Base-by-base conservation (phyloP, 2,329 filamentous ascomycete species). In the Cladorrhinum sp. region DNA sequence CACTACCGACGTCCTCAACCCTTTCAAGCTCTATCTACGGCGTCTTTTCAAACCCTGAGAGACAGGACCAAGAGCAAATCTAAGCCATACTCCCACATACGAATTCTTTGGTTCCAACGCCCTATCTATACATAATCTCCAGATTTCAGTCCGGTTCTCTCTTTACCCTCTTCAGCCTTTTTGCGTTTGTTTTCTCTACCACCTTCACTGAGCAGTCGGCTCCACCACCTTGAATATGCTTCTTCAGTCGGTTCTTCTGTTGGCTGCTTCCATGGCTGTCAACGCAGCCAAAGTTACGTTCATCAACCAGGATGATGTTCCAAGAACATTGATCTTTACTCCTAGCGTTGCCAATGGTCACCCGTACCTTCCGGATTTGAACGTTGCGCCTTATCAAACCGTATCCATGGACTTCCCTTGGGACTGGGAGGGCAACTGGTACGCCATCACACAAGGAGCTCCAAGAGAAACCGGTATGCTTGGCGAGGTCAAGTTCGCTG, bases 201-300 rank as follows among this genome's bases (percentile, higher is more conserved):
- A 20, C 5, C 25, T 36, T 20, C 16, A 36, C 10, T 6, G n/a
- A 16, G 22, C 52, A 10, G 13, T 13, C 18, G 7, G 7, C 32
- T 2, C 12, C 50, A 2, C 12, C 10, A 55, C 7, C 16, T 49
- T 49, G 78, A 83, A 77, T 59, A 86, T 86, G 83, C 79, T 79
- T 70, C 84, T 84, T 69, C 73, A 72, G 63, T 67, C 81, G 69
- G 72, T 79, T 66, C 73, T 76, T 66, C 65, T 80, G 62, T 70
- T 72, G 56, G 71, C 76, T 63, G 76, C 79, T 65, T 77, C 77
- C 61, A 72, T 77, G 62, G 66, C 77, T 55, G 78, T 72, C 67
- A 71, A 70, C 58, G 81, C 80, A 61, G 72, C 69, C 73, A 73
- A 74, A 36, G 74, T 88, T 68, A 84, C 81, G 66, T 86, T 88